A percentile compares a stretch with the other conserved stretches of the same genome.
Evolutionary conservation across 345 rosid species (phyloP).

Genomic region (Cardamine occulta): DNA sequence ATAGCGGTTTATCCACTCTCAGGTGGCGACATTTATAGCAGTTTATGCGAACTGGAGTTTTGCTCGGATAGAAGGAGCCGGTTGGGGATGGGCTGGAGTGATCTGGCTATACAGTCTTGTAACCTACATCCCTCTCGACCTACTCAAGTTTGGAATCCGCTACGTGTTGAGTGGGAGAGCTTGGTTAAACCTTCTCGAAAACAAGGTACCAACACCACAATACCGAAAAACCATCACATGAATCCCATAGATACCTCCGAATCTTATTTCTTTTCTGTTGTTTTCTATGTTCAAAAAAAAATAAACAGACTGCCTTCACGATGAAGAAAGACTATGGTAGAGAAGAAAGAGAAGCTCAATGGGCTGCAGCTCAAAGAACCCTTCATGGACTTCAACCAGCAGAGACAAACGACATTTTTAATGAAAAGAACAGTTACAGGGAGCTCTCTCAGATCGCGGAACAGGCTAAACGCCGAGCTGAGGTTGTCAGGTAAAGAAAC

Average conservation of each 20-base stretch:
- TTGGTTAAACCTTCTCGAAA: conserved; percentile 76
- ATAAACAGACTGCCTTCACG: conserved; percentile 77
- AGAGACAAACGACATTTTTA: conserved; percentile 51
- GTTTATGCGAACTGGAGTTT: conserved; percentile 87
- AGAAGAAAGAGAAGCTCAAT: conserved; percentile 93
- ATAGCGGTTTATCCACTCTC: conserved; percentile 19
- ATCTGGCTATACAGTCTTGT: conserved; percentile 82
- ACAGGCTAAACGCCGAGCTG: conserved; percentile 87
- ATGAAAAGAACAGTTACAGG: conserved; percentile 66
- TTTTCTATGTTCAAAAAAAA: conserved; percentile 9
- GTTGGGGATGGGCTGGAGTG: conserved; percentile 99
- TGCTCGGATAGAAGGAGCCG: conserved; percentile 64
- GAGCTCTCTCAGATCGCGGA: conserved; percentile 80
- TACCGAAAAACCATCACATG: conserved; percentile 4
- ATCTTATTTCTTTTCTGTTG: neutral
- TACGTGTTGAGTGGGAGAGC: conserved; percentile 83
- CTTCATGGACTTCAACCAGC: conserved; percentile 93
- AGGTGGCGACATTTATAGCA: conserved; percentile 81
- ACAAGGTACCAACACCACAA: conserved; percentile 57
- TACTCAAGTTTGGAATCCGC: conserved; percentile 70
- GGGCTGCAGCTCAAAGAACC: conserved; percentile 94
- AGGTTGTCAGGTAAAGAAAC: conserved; percentile 73
- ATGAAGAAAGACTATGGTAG: conserved; percentile 89
- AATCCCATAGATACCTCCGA: neutral
- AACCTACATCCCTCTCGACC: conserved; percentile 79